A percentile compares a stretch with the other conserved stretches of the same genome.
phyloP scores from a whole-genome alignment of 2,329 filamentous ascomycete genomes.

The Aspergillus sclerotialis region DNA sequence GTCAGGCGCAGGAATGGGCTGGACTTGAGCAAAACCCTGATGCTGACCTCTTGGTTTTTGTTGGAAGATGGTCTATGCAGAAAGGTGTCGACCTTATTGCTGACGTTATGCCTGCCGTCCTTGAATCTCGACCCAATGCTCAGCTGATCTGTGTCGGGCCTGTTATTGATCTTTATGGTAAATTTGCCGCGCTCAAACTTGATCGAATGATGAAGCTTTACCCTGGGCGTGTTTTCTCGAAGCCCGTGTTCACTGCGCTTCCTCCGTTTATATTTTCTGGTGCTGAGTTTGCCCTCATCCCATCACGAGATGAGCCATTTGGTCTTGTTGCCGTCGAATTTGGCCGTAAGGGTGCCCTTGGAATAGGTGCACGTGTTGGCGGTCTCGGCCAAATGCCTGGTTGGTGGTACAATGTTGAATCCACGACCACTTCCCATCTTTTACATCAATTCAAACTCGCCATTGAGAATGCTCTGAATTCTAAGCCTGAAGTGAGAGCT shows the following conservation, averaged over 20 bases:
- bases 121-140: constrained; percentile 53
- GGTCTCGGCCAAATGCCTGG: constrained; percentile 65
- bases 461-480: constrained; percentile 55
- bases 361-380: constrained; percentile 59
- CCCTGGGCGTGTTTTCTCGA: constrained; percentile 59
- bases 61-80: constrained; percentile 63
- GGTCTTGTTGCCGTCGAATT: constrained; percentile 64
- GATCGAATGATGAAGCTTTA: constrained; percentile 59
- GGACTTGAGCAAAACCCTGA: constrained; percentile 54
- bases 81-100: constrained; percentile 64
- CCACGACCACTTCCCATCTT: constrained; percentile 55
- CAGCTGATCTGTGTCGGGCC: constrained; percentile 60
- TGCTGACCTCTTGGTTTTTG: constrained; percentile 61
- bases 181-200: constrained; percentile 60
- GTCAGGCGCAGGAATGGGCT: constrained; percentile 62
- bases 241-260: constrained; percentile 60
- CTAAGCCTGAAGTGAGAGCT: constrained; percentile 49
- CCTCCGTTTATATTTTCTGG: constrained; percentile 63
- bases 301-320: constrained; percentile 63
- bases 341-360: constrained; percentile 60
- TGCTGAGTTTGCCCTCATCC: constrained; percentile 62
- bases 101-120: constrained; percentile 57
- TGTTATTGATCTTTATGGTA: constrained; percentile 61
- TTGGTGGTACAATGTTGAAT: constrained; percentile 65
- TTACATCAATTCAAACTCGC: constrained; percentile 59